Evolutionary conservation across 495 filamentous ascomycete genomes (phyloP), one percentile per base, ranked within the genome.

Genomic region (Penicillium dipodomyicola): DNA sequence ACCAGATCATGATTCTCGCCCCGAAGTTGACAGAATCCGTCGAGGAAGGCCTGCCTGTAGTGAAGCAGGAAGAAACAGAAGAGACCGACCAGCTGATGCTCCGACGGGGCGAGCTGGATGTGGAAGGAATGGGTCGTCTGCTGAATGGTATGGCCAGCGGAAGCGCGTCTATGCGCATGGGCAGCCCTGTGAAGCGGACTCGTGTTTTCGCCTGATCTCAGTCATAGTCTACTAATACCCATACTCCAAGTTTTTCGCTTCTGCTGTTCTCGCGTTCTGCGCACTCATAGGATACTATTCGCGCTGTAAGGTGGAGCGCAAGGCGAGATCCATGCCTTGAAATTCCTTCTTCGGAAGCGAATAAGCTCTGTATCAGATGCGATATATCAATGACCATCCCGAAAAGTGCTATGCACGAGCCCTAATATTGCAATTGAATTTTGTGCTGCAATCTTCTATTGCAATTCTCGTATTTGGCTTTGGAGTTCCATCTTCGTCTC

Each of bases 351-450:
- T 50, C 60, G 55, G 58, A 57, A 52, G 64, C 53, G 71, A 72
- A 79, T 79, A 77, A 74, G 78, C 80, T 81, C 80, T 80, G 80
- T 82, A 82, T 82, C 77, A 69, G 78, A 67, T 68, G 80, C 80
- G 80, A 78, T 69, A 82, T 71, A 82, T 80, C 67, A 69, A 81
- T 39, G 7, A 63, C 61, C 66, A 67, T 69, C 45, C 20, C 37
- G 46, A 29, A 29, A 40, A 47, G 56, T 47, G 57, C 50, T 45
- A 44, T 12, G 40, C 39, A 50, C 57, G 17, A 35, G 58, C 54
- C 57, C 27, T 51, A 41, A 48, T 33, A 47, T 44, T 49, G 48
- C 40, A 49, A 52, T 41, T 57, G 37, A 43, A 52, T 30, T 11
- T 52, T 52, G 45, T 20, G 30, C 7, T 43, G 41, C 41, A 49